A percentile compares a stretch with the other conserved stretches of the same genome.
Conservation (phyloP, 345 rosid species). For the Zanthoxylum bungeanum region DNA sequence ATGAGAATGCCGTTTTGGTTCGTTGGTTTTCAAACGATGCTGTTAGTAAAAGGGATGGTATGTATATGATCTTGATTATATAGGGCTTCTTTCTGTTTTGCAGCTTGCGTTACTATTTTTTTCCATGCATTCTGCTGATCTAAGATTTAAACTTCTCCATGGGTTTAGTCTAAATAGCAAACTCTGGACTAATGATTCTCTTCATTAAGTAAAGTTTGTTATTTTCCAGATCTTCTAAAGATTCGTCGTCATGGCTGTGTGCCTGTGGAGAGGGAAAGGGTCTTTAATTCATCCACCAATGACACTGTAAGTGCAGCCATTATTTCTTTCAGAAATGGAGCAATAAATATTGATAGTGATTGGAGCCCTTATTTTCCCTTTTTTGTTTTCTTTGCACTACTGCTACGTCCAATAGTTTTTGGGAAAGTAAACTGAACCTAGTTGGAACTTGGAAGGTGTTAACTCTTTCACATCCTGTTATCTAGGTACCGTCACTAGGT, state of each 20-base stretch:
- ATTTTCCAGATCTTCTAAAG: slow-evolving; percentile 49
- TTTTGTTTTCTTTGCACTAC: background rate
- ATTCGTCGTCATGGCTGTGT: slow-evolving; percentile 14
- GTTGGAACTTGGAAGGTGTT: background rate
- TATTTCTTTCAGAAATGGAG: background rate
- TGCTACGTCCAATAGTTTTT: background rate
- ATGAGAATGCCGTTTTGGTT: slow-evolving; percentile 44
- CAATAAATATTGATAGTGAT: background rate
- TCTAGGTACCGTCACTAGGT: slow-evolving; percentile 42
- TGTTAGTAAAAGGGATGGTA: slow-evolving; percentile 53
- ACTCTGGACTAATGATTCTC: background rate
- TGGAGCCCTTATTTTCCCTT: slow-evolving; percentile 2
- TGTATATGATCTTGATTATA: background rate
- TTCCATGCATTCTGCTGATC: background rate
- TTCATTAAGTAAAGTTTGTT: slow-evolving; percentile 7
- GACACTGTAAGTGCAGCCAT: slow-evolving; percentile 38
- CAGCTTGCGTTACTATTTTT: background rate
- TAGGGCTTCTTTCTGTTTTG: background rate
- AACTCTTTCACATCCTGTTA: background rate
- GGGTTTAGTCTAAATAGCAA: background rate
- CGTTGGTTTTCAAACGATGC: slow-evolving; percentile 57
- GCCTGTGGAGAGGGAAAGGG: slow-evolving; percentile 31
- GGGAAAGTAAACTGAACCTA: background rate
- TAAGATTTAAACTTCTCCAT: background rate
- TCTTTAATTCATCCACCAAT: slow-evolving; percentile 25